Evolutionary conservation across 2,329 filamentous ascomycete genomes (phyloP), one percentile per base, ranked within the genome.

Genomic region (Verruconis gallopava): DNA sequence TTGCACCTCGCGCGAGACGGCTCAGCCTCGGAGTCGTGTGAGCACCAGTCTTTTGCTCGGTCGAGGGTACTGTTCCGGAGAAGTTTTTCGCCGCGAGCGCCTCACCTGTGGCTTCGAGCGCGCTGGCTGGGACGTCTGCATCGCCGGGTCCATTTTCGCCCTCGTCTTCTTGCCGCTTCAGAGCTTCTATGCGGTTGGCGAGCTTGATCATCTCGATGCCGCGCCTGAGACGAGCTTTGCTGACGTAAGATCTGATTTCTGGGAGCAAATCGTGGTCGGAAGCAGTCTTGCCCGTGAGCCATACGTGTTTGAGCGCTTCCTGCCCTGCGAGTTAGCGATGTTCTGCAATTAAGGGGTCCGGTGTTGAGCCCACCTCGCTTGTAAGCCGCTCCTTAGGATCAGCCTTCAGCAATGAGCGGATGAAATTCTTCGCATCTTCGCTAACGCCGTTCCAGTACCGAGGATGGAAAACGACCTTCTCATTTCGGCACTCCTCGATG

Each of bases 371-470:
- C 70, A 84, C 81, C 63, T 81, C 72, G 54, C 85, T 93, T 1
- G 81, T 81, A 53, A 77, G 79, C 52, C 93, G 79, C 52, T 82
- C 73, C 37, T 78, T 72, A 2, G 86, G 81, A 50, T 85, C 73
- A 3, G 86, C 78, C 51, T 89, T 79, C 45, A 98, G 73, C 19
- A 98, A 72, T 44, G 69, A 67, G 47, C 81, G 66, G 63, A 98
- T 96, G 60, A 98, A 98, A 50, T 89, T 78, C 67, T 96, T 98
- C 50, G 88, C 91, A 51, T 96, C 88, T 38, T 82, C 72, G 59
- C 88, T 95, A 54, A 98, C 91, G 52, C 95, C 91, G 60, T 86
- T 91, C 91, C 91, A 98, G 67, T 96, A 98, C 44, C 89, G 78
- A 58, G 95, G 88, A 61, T 98, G 91, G 74, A 96, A 98, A 42